Percentiles rank a stretch among this genome's conserved stretches.
Conservation (phyloP, 2,329 filamentous ascomycete species). For the Daldinia eschscholtzii region DNA sequence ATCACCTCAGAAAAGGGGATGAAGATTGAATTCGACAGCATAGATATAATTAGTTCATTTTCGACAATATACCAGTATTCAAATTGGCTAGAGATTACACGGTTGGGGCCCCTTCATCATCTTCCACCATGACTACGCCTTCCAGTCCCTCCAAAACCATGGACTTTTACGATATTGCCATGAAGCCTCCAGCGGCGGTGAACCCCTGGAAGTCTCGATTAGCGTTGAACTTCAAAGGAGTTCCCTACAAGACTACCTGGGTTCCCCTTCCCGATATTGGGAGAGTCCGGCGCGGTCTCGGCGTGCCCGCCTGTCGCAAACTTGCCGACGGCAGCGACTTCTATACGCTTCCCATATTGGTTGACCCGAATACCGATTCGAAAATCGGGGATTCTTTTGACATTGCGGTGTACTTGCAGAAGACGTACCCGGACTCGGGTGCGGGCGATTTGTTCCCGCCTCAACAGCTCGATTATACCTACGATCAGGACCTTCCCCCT, state of each 20-base stretch:
- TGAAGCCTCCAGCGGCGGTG: conserved; percentile 49
- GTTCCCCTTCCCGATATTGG: conserved; percentile 65
- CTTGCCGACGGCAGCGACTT: conserved; percentile 69
- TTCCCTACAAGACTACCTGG: conserved; percentile 58
- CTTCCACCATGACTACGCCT: neutral
- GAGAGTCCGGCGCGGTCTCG: conserved; percentile 60
- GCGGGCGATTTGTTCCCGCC: conserved; percentile 8
- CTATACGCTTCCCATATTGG: conserved; percentile 70
- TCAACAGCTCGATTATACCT: conserved; percentile 1
- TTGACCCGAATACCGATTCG: conserved; percentile 57
- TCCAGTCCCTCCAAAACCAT: neutral
- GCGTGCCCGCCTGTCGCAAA: conserved; percentile 64
- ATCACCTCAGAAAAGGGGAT: conserved; percentile 1
- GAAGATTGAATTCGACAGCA: neutral
- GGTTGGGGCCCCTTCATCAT: neutral
- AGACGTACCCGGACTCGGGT: conserved; percentile 25
- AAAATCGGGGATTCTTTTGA: conserved; percentile 73
- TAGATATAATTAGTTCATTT: neutral
- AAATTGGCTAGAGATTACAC: neutral
- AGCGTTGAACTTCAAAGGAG: conserved; percentile 59
- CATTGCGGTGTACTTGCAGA: conserved; percentile 68
- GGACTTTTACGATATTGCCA: conserved; percentile 58
- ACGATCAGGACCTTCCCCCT: conserved; percentile 3
- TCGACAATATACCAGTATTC: neutral
- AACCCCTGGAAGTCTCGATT: conserved; percentile 53